Evolutionary conservation across 140 eudicot genomes (phyloP), one percentile per base, ranked within the genome.

Genomic region (Erigeron philadelphicus): DNA sequence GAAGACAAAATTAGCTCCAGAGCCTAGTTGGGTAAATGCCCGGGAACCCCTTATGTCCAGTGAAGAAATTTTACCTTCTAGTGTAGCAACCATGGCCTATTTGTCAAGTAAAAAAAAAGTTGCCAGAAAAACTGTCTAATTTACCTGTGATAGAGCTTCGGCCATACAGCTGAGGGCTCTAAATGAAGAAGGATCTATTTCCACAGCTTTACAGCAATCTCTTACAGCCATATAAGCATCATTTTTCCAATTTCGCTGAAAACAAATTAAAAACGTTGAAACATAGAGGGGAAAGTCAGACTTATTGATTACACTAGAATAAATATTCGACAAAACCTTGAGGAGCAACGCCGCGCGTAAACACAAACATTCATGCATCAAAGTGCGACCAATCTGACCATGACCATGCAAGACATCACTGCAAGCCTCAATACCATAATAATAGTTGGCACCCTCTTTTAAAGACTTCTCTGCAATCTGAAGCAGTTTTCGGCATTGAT

Each of bases 361-460:
- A 70, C 98, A 93, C 75, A 93, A 74, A 75, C 96, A 89, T 71
- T 87, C 93, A 74, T 84, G 88, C 87, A 84, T 78, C 65, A 93
- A 71, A 48, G 80, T 48, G 47, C 81, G 85, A 19, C 86, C 95
- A 75, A 92, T 84, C 74, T 81, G 86, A 52, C 89, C 87, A 80
- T 78, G 81, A 46, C 94, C 88, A 74, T 93, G 89, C 79, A 93
- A 61, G 67, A 89, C 96, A 60, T 89, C 98, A 77, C 87, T 87
- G 80, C 98, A 93, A 68, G 94, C 95, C 78, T 93, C 98, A 76
- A 93, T 87, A 47, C 90, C 98, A 67, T 87, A 72, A 61, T 86
- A 84, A 87, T 67, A 81, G 48, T 89, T 75, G 44, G 84, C 67
- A 66, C 78, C 96, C 73, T 86, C 94, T 48, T 81, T 63, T 61